Evolutionary conservation across 768 basidiomycete genomes (phyloP), one percentile per base, ranked within the genome.

Genomic region (Coprinellus micaceus): DNA sequence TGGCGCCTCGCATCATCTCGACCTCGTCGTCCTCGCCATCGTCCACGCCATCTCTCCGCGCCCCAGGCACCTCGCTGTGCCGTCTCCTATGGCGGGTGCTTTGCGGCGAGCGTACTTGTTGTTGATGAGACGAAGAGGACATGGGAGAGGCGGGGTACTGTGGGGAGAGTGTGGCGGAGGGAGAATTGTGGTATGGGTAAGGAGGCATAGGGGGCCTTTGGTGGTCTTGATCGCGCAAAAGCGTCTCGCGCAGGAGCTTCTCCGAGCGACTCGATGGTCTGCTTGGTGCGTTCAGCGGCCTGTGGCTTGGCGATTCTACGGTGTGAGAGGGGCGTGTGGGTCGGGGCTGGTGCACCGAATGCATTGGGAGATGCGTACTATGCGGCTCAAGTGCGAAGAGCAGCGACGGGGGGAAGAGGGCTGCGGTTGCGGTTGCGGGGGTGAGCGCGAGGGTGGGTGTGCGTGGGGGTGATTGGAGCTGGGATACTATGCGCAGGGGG

Each of bases 181-280:
- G 39, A 10, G 53, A 25, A 26, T 33, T 4, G 50, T 7, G n/a
- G 26, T 26, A 33, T 11, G 6, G 10, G 52, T 22, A 29, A 3
- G 37, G 52, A 22, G 26, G n/a, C 26, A 28, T 43, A 22, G 58
- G 54, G n/a, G 51, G 11, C 6, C 57, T 54, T 26, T 26, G 52
- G 22, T 58, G 61, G 17, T 59, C 52, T 28, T 57, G 48, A 45
- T 57, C 55, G 36, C 49, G 49, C 55, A 57, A 28, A 28, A 61
- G 61, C 4, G 58, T 46, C 2, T 58, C 58, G 39, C 61, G 61
- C 24, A 61, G 61, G 25, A 59, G 61, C 24, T 54, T 58, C 45
- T 61, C 58, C 24, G 61, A 61, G 48, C 58, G 55, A n/a, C 57
- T 58, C 11, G 60, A 51, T 3, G 60, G 60, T n/a, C 58, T 7